Conservation (phyloP, 2,329 filamentous ascomycete genomes). For the Amauroascus niger region DNA sequence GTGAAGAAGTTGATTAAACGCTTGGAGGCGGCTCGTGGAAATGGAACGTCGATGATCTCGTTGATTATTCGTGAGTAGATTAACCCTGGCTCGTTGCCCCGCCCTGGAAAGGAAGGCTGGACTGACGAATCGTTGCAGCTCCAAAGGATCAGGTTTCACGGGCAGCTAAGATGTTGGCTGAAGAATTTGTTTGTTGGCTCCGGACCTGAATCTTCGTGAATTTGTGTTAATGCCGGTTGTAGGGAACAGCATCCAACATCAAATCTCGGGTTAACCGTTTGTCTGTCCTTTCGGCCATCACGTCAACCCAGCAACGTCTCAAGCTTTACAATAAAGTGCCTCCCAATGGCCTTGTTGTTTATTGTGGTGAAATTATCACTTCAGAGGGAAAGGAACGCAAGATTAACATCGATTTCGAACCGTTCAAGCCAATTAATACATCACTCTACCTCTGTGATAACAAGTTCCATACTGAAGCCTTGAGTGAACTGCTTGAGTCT, state of each 20-base stretch:
- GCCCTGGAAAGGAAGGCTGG: background rate
- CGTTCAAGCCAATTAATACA: constrained; percentile 99
- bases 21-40: constrained; percentile 90
- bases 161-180: constrained; percentile 98
- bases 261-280: constrained; percentile 98
- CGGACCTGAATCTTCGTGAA: background rate
- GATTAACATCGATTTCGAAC: constrained; percentile 99
- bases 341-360: constrained; percentile 92
- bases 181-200: constrained; percentile 78
- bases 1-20: constrained; percentile 99
- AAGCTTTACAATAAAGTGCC: constrained; percentile 99
- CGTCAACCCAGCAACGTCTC: constrained; percentile 95
- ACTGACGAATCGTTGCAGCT: constrained; percentile 43
- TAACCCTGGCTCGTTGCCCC: background rate
- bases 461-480: constrained; percentile 97
- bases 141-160: constrained; percentile 97
- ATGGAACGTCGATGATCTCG: constrained; percentile 99
- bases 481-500: constrained; percentile 93
- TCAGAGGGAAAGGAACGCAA: constrained; percentile 97
- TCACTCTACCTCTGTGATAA: constrained; percentile 99
- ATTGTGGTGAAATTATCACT: constrained; percentile 99
- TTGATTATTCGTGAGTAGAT: constrained; percentile 79
- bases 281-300: constrained; percentile 95
- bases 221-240: constrained; percentile 13
- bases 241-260: constrained; percentile 98